Evolutionary conservation across 1,284 basidiomycete species (phyloP), one percentile per base, ranked within the genome.

Genomic region (Ganoderma boninense): DNA sequence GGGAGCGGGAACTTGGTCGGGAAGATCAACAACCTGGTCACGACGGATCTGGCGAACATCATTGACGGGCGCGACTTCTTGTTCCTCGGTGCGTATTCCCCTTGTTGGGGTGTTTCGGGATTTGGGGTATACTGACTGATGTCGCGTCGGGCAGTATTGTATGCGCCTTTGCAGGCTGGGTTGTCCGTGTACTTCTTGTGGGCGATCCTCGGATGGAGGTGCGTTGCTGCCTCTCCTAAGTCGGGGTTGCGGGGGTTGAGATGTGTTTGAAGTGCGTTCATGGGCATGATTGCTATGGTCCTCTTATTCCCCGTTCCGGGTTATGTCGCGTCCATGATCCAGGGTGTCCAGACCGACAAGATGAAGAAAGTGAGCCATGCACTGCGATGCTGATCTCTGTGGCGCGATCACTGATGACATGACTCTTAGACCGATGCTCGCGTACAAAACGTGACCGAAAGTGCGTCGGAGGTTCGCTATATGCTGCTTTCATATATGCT

Each of bases 251-350:
- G 38, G 20, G 14, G 5, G 46, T 40, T 49, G 3, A 46, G 2
- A 16, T 4, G 0, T 2, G 11, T 13, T 63, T 59, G 16, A n/a
- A 69, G 84, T 67, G 81, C 86, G 2, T 79, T 87, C 46, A 79
- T 87, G 43, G 87, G 90, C 10, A 82, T 92, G 78, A 80, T 78
- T 1, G 79, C 83, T 11, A 90, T 92, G 77, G 62, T 87, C 2
- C 44, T 83, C 7, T 74, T 87, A 38, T 84, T 91, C 68, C 90
- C 90, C 0, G 69, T 92, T 6, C 86, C 86, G 1, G 85, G 81
- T 2, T 79, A 77, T 44, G 59, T 83, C 18, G 82, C 81, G 16
- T 77, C 73, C 3, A 67, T 73, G 57, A 74, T 81, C 8, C 80
- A 82, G 38, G 46, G 46, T 23, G 65, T 66, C 8, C 62, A 66